Evolutionary conservation across 768 basidiomycete genomes (phyloP).

Genomic region (Suillus cothurnatus): DNA sequence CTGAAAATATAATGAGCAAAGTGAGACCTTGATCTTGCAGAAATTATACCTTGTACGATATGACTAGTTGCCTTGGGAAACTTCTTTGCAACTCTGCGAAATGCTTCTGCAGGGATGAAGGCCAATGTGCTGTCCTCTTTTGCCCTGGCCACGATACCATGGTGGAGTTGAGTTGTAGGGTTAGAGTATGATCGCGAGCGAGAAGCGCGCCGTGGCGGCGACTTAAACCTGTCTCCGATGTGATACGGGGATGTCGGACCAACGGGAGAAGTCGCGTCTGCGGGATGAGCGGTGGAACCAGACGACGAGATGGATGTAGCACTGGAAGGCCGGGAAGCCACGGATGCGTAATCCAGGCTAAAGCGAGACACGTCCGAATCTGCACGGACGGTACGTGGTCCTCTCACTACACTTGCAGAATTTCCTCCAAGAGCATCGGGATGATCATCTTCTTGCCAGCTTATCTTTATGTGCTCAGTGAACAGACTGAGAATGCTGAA

Average conservation of each 20-base stretch:
- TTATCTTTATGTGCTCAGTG: conserved; percentile 90
- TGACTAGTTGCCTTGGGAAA: conserved; percentile 97
- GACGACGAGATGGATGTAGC: conserved; percentile 66
- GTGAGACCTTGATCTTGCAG: conserved; percentile 10
- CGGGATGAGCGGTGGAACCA: conserved; percentile 66
- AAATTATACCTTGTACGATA: conserved; percentile 79
- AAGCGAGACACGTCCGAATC: conserved; percentile 70
- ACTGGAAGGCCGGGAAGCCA: conserved; percentile 32
- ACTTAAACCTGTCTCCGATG: conserved; percentile 10
- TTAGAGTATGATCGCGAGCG: conserved; percentile 28
- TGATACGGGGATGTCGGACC: conserved; percentile 14
- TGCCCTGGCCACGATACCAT: conserved; percentile 88
- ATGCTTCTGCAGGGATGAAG: conserved; percentile 99
- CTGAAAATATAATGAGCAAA: conserved; percentile 39
- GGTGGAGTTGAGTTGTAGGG: conserved; percentile 42
- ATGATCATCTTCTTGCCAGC: conserved; percentile 77
- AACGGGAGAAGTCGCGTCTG: conserved; percentile 25
- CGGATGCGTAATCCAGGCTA: conserved; percentile 41
- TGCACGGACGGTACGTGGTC: conserved; percentile 39
- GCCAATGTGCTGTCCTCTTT: conserved; percentile 93
- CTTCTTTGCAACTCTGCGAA: conserved; percentile 90
- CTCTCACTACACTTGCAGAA: conserved; percentile 22
- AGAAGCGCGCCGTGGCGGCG: conserved; percentile 23
- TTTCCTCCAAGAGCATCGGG: conserved; percentile 21
- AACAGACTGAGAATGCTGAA: conserved; percentile 97